Base-by-base conservation (phyloP, 2,329 filamentous ascomycete species). In the Stromatinia cepivora region DNA sequence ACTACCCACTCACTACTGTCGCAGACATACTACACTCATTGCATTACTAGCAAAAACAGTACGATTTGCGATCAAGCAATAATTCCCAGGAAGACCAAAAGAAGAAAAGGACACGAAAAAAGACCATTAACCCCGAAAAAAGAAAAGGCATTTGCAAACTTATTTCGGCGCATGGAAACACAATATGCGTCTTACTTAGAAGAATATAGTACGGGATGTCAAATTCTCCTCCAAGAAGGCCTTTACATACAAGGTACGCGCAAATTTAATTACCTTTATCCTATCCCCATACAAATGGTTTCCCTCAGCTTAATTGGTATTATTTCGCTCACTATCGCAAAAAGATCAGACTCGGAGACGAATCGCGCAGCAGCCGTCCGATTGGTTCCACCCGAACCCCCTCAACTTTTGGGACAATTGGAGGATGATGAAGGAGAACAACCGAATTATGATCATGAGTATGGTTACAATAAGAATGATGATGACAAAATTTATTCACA, bases 401-500 rank as follows among this genome's bases (percentile, higher is more conserved):
- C 72, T 57, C 71, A 64, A 70, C 69, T 74, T 28, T 65, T 73
- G 42, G 69, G 71, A 45, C 69, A 65, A 58, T 62, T 54, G 62
- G 34, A 66, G 39, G 50, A 66, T 39, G n/a, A 66, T 56, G 48
- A 65, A 28, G 39, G 64, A 34, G 50, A 62, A 62, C 42, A 62
- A 48, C 6, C 28, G 45, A 48, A 34, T 25, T 48, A 34, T 48
- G 31, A 66, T 45, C 36, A 56, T 58, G 36, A 66, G 17, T 42
- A 46, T 36, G 36, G 69, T 17, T 65, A 39, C 13, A 70, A 71
- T 64, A 70, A 66, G 45, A 70, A 70, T 64, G 31, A 71, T 57
- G 42, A 67, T 64, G 76, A 76, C 39, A 72, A 75, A 25, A 72
- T 77, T 71, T 77, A 77, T 71, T 75, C 73, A 67, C 75, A 76